Evolutionary conservation across 257 asterid species (phyloP).

Genomic region (Anisodus acutangulus): DNA sequence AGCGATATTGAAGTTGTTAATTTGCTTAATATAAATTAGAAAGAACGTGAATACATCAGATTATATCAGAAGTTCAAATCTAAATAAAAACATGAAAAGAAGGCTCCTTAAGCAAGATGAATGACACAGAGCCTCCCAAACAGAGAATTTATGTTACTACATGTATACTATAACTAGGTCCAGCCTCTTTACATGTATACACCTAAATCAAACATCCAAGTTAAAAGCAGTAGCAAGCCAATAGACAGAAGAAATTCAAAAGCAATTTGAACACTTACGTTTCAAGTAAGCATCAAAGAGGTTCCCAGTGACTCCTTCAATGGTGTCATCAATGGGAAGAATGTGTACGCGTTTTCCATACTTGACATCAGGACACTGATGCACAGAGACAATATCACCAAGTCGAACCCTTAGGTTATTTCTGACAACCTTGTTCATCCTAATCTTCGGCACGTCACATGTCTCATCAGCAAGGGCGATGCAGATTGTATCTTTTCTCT

Average conservation of each 20-base stretch:
- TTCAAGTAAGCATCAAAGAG: constrained; percentile 67
- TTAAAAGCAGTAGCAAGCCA: not conserved
- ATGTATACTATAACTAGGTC: constrained; percentile 2
- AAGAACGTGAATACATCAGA: not conserved
- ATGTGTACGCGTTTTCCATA: constrained; percentile 88
- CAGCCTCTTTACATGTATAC: not conserved
- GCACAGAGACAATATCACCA: constrained; percentile 76
- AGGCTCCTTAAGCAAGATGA: not conserved
- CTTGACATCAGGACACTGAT: constrained; percentile 69
- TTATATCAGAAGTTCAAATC: not conserved
- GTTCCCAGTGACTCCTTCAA: constrained; percentile 75
- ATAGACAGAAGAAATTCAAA: not conserved
- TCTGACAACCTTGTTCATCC: constrained; percentile 79
- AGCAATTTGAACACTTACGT: constrained; percentile 48
- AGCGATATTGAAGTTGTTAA: not conserved
- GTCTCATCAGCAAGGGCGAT: constrained; percentile 73
- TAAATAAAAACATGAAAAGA: not conserved
- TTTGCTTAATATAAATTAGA: no score
- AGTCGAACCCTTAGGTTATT: constrained; percentile 65
- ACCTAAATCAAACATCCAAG: not conserved
- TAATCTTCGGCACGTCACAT: constrained; percentile 65
- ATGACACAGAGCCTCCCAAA: not conserved
- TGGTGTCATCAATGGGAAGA: constrained; percentile 74
- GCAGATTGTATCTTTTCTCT: constrained; percentile 68
- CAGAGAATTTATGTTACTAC: not conserved